These are phyloP conservation scores for Stemphylium lycopersici DNA, from an alignment of 2,329 filamentous ascomycete species.

Conservation along the genomic window DNA sequence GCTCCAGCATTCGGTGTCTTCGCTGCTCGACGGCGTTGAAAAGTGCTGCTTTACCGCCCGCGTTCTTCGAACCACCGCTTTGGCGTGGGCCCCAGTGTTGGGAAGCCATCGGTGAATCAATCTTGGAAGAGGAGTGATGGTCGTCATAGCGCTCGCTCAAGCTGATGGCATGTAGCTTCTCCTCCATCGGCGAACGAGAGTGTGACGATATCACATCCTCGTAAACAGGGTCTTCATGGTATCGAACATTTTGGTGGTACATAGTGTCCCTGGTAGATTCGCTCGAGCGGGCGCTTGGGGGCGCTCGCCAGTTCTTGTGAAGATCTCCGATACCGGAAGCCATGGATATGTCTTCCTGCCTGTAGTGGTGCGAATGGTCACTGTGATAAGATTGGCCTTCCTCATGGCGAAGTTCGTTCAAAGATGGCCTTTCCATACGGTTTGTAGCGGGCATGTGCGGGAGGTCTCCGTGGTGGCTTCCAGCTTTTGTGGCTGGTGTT, in stretches of 20 bases:
- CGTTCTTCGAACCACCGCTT: conserved; percentile 31
- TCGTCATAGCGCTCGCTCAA: conserved; percentile 34
- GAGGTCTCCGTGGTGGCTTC: conserved; percentile 8
- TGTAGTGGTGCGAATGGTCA: conserved; percentile 15
- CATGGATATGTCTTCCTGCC: conserved; percentile 24
- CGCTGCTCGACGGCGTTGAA: conserved; percentile 65
- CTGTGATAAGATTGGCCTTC: conserved; percentile 20
- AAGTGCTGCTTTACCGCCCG: conserved; percentile 47
- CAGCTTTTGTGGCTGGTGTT: conserved; percentile 28
- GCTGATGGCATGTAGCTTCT: conserved; percentile 32
- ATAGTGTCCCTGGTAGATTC: conserved; percentile 38
- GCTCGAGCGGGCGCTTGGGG: conserved; percentile 36
- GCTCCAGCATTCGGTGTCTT: conserved; percentile 64
- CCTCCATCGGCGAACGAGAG: conserved; percentile 33
- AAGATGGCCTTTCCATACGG: conserved; percentile 23
- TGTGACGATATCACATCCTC: conserved; percentile 27
- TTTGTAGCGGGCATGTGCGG: conserved; percentile 11
- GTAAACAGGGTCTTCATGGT: conserved; percentile 31
- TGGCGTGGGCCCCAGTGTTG: conserved; percentile 31
- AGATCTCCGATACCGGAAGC: conserved; percentile 31
- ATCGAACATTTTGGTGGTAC: conserved; percentile 27
- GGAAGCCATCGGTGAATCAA: conserved; percentile 23
- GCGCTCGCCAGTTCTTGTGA: conserved; percentile 38
- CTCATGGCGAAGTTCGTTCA: conserved; percentile 25
- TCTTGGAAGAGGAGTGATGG: conserved; percentile 21